phyloP scores from a whole-genome alignment of 2,329 filamentous ascomycete genomes.

The Paraphoma sp. region DNA sequence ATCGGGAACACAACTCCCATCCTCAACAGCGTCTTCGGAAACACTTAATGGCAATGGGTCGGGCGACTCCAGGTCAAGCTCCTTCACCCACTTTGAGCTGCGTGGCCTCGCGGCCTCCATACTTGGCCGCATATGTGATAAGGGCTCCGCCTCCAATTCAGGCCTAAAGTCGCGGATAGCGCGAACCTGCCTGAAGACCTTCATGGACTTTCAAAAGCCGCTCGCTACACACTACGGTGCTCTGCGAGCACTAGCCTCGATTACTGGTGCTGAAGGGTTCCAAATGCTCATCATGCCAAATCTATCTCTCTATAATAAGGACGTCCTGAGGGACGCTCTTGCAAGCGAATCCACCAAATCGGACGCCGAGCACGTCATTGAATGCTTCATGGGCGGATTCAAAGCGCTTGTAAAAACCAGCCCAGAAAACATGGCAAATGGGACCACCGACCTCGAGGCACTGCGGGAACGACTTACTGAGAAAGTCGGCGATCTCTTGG shows the following conservation, averaged over 20 bases:
- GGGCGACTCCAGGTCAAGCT: slow-evolving; percentile 26
- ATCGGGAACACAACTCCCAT: slow-evolving; percentile 56
- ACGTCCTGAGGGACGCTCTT: slow-evolving; percentile 61
- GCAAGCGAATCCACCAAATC: slow-evolving; percentile 60
- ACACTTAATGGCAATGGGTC: slow-evolving; percentile 41
- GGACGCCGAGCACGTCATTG: slow-evolving; percentile 67
- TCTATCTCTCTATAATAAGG: slow-evolving; percentile 66
- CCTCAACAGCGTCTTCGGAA: slow-evolving; percentile 59
- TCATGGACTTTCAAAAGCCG: slow-evolving; percentile 84
- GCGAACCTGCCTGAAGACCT: slow-evolving; percentile 89
- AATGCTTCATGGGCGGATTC: slow-evolving; percentile 63
- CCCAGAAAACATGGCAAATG: slow-evolving; percentile 44
- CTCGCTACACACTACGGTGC: slow-evolving; percentile 89
- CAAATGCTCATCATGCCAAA: slow-evolving; percentile 70
- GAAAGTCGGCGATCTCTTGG: slow-evolving; percentile 53
- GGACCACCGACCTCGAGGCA: slow-evolving; percentile 49
- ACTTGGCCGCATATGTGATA: slow-evolving; percentile 77
- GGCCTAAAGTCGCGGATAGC: slow-evolving; percentile 87
- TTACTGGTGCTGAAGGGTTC: slow-evolving; percentile 74
- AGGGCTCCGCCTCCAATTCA: slow-evolving; percentile 81
- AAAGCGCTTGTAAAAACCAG: slow-evolving; percentile 59
- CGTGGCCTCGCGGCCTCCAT: slow-evolving; percentile 85
- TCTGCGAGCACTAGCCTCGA: slow-evolving; percentile 77
- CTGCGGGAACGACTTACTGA: slow-evolving; percentile 51
- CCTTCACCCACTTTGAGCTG: slow-evolving; percentile 72